Evolutionary conservation across 805 yeast species (phyloP).

Genomic region (Ogataea salicorniae): DNA sequence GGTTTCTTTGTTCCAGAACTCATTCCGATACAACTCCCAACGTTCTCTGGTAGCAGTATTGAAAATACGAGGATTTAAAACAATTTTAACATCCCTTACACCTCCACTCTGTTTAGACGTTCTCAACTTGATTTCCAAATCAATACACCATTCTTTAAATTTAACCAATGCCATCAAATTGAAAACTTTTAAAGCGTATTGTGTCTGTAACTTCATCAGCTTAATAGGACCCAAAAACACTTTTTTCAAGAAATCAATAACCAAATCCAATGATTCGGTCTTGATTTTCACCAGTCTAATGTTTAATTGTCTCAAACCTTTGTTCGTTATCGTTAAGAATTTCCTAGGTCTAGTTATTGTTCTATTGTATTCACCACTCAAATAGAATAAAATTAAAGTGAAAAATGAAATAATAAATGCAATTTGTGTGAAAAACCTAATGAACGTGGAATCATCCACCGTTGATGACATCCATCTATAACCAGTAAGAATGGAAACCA

Average conservation of each 20-base stretch:
- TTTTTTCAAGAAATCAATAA: conserved; percentile 16
- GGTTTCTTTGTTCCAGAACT: conserved; percentile 87
- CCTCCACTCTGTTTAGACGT: conserved; percentile 61
- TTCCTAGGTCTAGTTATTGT: conserved; percentile 78
- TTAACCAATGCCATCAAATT: conserved; percentile 5
- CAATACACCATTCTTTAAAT: conserved; percentile 22
- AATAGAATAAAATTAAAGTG: conserved; percentile 69
- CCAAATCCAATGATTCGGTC: conserved; percentile 32
- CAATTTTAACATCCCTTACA: conserved; percentile 71
- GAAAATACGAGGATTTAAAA: conserved; percentile 76
- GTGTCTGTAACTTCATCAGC: conserved; percentile 8
- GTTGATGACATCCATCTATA: conserved; percentile 31
- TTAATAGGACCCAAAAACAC: conserved; percentile 13
- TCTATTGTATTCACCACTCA: conserved; percentile 85
- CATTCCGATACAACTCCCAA: conserved; percentile 92
- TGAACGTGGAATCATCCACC: conserved; percentile 24
- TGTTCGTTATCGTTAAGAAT: conserved; percentile 78
- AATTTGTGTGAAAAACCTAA: conserved; percentile 43
- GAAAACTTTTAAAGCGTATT: conserved; percentile 5
- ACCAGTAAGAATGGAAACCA: conserved; percentile 31
- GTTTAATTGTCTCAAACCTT: conserved; percentile 81
- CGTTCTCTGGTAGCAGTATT: conserved; percentile 81
- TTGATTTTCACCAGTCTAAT: conserved; percentile 65
- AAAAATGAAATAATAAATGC: conserved; percentile 56
- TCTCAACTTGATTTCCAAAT: conserved; percentile 20